A percentile compares a stretch with the other conserved stretches of the same genome.
These are phyloP conservation scores for Nematocida sp. DNA, from an alignment of 371 early-diverging fungal genomes.

Conservation along the genomic window DNA sequence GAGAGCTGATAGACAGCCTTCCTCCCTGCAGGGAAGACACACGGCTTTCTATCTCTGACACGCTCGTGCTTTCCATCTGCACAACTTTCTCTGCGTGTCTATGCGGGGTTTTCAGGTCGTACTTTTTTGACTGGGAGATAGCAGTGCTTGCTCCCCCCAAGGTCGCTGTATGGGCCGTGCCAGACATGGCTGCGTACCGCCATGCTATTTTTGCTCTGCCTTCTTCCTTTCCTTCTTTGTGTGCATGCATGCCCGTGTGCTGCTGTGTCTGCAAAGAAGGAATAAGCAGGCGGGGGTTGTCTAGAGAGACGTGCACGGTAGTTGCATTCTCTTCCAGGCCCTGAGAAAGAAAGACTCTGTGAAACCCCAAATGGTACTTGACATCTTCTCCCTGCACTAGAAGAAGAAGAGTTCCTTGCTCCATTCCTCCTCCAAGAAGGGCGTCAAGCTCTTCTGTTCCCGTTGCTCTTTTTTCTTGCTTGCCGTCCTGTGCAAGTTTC, in stretches of 20 bases:
- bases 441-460: slow-evolving; percentile 25
- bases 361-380: slow-evolving; percentile 29
- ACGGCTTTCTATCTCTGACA: neutral
- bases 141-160: neutral
- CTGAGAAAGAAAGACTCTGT: slow-evolving; percentile 32
- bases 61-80: neutral
- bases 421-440: slow-evolving; percentile 16
- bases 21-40: neutral
- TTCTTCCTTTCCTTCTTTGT: neutral
- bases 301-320: slow-evolving; percentile 12
- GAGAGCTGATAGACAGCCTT: slow-evolving; percentile 1
- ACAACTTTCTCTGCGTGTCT: neutral
- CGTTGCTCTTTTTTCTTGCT: slow-evolving; percentile 10
- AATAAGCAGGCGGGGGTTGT: neutral
- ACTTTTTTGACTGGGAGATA: neutral
- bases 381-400: slow-evolving; percentile 25
- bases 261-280: neutral
- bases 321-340: slow-evolving; percentile 33
- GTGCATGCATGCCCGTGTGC: neutral
- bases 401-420: slow-evolving; percentile 10
- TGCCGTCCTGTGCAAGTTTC: neutral
- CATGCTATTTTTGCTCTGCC: slow-evolving; percentile 16
- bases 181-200: slow-evolving; percentile 32
- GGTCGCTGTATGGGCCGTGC: neutral
- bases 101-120: slow-evolving; percentile 6